A percentile compares a stretch with the other conserved stretches of the same genome.
phyloP scores from a whole-genome alignment of 2,329 filamentous ascomycete genomes.

The Sphaceloma murrayae region DNA sequence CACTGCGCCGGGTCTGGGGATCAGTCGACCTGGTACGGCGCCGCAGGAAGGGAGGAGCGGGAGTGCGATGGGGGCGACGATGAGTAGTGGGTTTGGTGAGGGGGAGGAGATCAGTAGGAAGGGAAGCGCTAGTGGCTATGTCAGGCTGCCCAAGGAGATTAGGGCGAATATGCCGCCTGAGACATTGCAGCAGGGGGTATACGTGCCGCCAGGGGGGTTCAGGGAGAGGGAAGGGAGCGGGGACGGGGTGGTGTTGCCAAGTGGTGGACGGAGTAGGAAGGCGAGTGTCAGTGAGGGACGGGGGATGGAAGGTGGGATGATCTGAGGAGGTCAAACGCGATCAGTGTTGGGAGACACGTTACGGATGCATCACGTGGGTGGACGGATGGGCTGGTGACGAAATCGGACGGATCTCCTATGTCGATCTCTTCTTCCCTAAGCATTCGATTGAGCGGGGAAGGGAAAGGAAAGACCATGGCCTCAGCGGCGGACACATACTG shows the following conservation, averaged over 20 bases:
- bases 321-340: too few species aligned
- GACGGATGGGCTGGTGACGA: too few species aligned
- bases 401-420: not conserved
- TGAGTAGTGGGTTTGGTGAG: not conserved
- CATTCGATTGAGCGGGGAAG: not conserved
- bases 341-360: too few species aligned
- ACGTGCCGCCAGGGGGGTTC: conserved; percentile 18
- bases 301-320: conserved; percentile 2
- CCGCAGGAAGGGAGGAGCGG: conserved; percentile 16
- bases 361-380: too few species aligned
- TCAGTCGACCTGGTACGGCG: conserved; percentile 6
- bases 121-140: conserved; percentile 14
- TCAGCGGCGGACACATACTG: conserved; percentile 1
- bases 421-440: not conserved
- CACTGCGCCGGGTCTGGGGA: not conserved
- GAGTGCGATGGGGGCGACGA: conserved; percentile 22
- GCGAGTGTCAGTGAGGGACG: not conserved
- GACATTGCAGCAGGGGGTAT: conserved; percentile 37
- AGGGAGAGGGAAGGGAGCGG: conserved; percentile 5
- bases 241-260: not conserved
- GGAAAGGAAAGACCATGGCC: conserved; percentile 5
- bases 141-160: conserved; percentile 37
- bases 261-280: not conserved
- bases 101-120: conserved; percentile 1
- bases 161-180: conserved; percentile 43